A percentile compares a stretch with the other conserved stretches of the same genome.
phyloP scores from a whole-genome alignment of 345 rosid genomes.

The Euphorbia tirucalli region DNA sequence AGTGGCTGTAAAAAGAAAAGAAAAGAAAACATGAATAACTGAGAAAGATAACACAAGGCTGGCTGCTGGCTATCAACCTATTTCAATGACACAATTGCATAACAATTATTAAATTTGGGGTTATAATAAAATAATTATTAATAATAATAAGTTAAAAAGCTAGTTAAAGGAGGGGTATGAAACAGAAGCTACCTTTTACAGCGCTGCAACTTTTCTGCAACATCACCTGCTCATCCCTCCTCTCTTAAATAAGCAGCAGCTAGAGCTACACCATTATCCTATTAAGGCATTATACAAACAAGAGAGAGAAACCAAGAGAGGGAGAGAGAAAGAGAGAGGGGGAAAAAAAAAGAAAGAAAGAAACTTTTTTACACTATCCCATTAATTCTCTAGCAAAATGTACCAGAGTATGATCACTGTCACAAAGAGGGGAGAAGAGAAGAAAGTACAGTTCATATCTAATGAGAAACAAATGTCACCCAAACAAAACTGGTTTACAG shows the following conservation, averaged over 20 bases:
- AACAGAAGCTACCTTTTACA: slow-evolving; percentile 51
- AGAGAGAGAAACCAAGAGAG: slow-evolving; percentile 17
- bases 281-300: slow-evolving; percentile 35
- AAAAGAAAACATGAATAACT: not conserved
- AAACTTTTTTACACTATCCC: slow-evolving; percentile 18
- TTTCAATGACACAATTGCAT: not conserved
- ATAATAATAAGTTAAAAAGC: slow-evolving; percentile 9
- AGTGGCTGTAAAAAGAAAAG: slow-evolving; percentile 9
- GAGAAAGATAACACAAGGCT: not conserved
- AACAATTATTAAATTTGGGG: not conserved
- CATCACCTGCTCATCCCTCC: slow-evolving; percentile 28
- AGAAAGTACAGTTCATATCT: slow-evolving; percentile 19
- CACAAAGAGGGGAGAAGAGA: not conserved
- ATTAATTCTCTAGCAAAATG: slow-evolving; percentile 19
- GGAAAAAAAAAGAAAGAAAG: too few species aligned
- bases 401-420: slow-evolving; percentile 10
- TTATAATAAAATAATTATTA: not conserved
- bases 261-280: slow-evolving; percentile 38
- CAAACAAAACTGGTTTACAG: slow-evolving; percentile 36
- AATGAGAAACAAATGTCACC: slow-evolving; percentile 24
- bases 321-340: slow-evolving; percentile 5
- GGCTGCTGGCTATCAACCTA: not conserved
- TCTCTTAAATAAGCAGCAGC: slow-evolving; percentile 40
- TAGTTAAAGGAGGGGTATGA: slow-evolving; percentile 22
- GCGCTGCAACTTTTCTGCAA: slow-evolving; percentile 40